Percentiles rank a stretch among this genome's conserved stretches.
These are phyloP conservation scores for Aspergillus melleus DNA, from an alignment of 2,329 filamentous ascomycete species.

Conservation along the genomic window DNA sequence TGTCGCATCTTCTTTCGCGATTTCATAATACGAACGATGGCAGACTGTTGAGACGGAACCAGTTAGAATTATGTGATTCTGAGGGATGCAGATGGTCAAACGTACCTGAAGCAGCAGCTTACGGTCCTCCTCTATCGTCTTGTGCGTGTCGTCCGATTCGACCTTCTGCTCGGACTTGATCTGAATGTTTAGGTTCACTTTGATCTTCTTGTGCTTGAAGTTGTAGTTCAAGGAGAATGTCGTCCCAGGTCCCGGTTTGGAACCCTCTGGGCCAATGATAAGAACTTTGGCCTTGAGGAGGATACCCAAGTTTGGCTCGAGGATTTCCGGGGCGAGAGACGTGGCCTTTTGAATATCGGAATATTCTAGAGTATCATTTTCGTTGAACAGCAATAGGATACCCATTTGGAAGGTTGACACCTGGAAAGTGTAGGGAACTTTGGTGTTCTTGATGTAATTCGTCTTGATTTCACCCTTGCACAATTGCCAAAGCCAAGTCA, in stretches of 20 bases:
- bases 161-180: constrained; percentile 96
- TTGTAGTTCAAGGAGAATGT: constrained; percentile 84
- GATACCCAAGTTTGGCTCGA: constrained; percentile 83
- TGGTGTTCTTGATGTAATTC: constrained; percentile 84
- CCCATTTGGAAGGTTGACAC: constrained; percentile 99
- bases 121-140: constrained; percentile 97
- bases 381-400: constrained; percentile 91
- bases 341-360: constrained; percentile 84
- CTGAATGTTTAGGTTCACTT: constrained; percentile 91
- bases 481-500: constrained; percentile 97
- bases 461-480: constrained; percentile 97
- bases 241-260: constrained; percentile 75
- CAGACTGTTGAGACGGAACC: constrained; percentile 62
- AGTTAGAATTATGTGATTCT: neutral
- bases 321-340: constrained; percentile 73
- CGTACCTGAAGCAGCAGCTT: constrained; percentile 94
- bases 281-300: constrained; percentile 93
- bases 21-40: constrained; percentile 99
- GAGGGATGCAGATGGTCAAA: constrained; percentile 20
- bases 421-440: constrained; percentile 93
- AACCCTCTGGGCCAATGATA: constrained; percentile 66
- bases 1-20: constrained; percentile 99
- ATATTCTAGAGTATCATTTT: constrained; percentile 79
- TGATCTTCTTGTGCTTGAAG: constrained; percentile 98
- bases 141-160: constrained; percentile 95